phyloP scores from a whole-genome alignment of 2,329 filamentous ascomycete species.

The Xylariaceae sp. region DNA sequence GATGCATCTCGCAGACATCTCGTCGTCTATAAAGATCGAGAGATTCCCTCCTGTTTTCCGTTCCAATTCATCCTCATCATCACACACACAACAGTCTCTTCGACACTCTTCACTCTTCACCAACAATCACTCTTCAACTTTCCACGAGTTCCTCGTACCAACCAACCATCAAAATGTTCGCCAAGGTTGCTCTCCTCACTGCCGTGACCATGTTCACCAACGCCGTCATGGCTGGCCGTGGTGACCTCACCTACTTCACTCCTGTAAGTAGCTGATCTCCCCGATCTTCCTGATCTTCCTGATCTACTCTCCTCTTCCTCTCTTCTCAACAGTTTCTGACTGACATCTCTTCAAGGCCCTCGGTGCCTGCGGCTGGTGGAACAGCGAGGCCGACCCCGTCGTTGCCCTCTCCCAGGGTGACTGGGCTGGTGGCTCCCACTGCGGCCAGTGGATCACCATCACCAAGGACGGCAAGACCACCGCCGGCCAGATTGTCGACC shows the following conservation, averaged over 20 bases:
- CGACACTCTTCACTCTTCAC: too few relatives aligned
- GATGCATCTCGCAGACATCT: too few relatives aligned
- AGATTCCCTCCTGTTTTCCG: too few relatives aligned
- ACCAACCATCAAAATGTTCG: constrained; percentile 2
- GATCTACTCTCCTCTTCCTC: neutral
- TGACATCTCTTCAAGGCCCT: constrained; percentile 11
- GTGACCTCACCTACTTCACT: constrained; percentile 14
- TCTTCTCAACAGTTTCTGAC: neutral
- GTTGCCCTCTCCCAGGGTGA: constrained; percentile 14
- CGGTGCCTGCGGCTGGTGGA: constrained; percentile 14
- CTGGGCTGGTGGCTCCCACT: constrained; percentile 15
- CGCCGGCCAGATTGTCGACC: constrained; percentile 14
- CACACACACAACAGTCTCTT: too few relatives aligned
- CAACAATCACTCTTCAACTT: too few relatives aligned
- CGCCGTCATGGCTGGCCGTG: constrained; percentile 6
- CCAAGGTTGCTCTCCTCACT: constrained; percentile 11
- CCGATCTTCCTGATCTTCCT: too few relatives aligned
- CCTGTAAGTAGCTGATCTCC: constrained; percentile 10
- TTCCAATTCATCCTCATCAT: too few relatives aligned
- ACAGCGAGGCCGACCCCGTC: constrained; percentile 9
- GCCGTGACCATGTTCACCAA: constrained; percentile 11
- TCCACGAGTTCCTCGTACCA: too few relatives aligned
- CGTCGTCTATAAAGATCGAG: too few relatives aligned
- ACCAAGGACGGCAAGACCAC: constrained; percentile 12
- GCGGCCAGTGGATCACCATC: constrained; percentile 17